These are phyloP conservation scores for Gossypium stocksii DNA, from an alignment of 345 rosid species.

Conservation along the genomic window DNA sequence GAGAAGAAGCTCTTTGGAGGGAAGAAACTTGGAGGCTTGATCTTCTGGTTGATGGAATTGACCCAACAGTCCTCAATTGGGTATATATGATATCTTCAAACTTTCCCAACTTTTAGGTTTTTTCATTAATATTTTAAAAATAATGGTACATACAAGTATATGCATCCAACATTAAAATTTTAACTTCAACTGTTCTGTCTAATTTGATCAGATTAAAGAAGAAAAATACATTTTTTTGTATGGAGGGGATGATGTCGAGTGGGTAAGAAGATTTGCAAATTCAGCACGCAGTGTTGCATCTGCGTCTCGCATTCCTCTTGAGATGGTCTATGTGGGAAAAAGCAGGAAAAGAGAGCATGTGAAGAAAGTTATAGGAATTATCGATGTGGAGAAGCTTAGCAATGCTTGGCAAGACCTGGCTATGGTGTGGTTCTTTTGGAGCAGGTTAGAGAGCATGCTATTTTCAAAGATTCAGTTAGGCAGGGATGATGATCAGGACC, in stretches of 20 bases:
- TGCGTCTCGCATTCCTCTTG: constrained; percentile 31
- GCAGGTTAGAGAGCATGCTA: constrained; percentile 73
- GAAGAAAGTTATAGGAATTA: constrained; percentile 30
- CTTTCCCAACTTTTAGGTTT: too few species aligned
- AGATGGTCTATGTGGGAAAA: too few species aligned
- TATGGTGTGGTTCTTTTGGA: constrained; percentile 92
- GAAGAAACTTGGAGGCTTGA: too few species aligned
- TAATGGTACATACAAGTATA: too few species aligned
- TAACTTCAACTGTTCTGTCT: too few species aligned
- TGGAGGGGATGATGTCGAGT: constrained; percentile 77
- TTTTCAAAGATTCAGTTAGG: constrained; percentile 83
- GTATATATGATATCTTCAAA: too few species aligned
- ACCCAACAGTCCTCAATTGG: too few species aligned
- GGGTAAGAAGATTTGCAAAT: constrained; percentile 67
- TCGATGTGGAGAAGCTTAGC: constrained; percentile 49
- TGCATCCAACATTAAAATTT: too few species aligned
- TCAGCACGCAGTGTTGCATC: constrained; percentile 46
- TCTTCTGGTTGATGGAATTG: too few species aligned
- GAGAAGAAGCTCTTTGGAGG: too few species aligned
- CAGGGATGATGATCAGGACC: constrained; percentile 52
- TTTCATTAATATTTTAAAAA: too few species aligned
- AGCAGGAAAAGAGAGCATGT: constrained; percentile 46
- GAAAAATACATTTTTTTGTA: constrained; percentile 74
- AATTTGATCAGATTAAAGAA: constrained; percentile 41
- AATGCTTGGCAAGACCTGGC: constrained; percentile 54